Evolutionary conservation across 176 grass and related monocot genomes (phyloP).

Genomic region (Bonia amplexicaulis): DNA sequence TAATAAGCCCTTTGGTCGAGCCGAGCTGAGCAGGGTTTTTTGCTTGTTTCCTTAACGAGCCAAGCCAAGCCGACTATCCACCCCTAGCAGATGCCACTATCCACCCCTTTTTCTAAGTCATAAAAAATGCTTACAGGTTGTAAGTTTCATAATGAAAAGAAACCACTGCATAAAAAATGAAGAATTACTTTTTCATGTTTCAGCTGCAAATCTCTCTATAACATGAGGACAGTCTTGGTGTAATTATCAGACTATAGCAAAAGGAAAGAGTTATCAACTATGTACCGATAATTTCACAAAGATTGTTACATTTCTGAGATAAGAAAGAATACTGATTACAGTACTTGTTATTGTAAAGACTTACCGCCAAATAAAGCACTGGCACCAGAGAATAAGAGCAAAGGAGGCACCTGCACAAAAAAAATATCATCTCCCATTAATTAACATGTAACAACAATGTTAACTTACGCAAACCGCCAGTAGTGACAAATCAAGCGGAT

Average conservation of each 20-base stretch:
- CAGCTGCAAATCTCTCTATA: background rate
- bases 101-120: background rate
- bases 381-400: constrained; percentile 72
- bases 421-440: background rate
- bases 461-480: background rate
- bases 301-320: background rate
- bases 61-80: too few relatives aligned
- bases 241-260: background rate
- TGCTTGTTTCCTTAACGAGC: too few relatives aligned
- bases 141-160: background rate
- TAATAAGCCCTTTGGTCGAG: too few relatives aligned
- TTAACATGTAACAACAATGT: background rate
- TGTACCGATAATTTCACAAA: background rate
- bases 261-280: background rate
- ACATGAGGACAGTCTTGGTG: background rate
- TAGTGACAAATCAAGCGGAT: background rate
- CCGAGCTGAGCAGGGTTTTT: too few relatives aligned
- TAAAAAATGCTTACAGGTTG: background rate
- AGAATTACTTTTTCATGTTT: background rate
- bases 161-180: background rate
- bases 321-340: background rate
- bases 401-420: constrained; percentile 65
- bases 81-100: background rate
- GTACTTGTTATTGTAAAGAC: background rate
- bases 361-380: constrained; percentile 92